Evolutionary conservation across 306 rosid species (phyloP), one percentile per base, ranked within the genome.

Genomic region (Abrus pulchellus): DNA sequence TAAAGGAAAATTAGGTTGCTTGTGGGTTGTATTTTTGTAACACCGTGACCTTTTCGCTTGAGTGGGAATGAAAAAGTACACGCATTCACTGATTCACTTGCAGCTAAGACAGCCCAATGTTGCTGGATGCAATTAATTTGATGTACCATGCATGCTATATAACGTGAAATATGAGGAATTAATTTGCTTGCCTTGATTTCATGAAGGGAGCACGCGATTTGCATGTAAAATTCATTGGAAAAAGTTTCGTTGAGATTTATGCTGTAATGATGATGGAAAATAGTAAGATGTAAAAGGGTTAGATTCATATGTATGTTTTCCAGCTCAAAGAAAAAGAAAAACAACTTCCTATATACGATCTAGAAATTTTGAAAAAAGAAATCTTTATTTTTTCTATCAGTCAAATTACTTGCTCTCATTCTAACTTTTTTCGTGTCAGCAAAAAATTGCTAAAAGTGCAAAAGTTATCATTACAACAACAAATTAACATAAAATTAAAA

Each of bases 171-270:
- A 56, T 34, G 62, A 84, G 33, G 41, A 64, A 41, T 63, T 50
- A 63, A 49, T 61, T 41, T 49, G 29, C 5, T 60, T 74, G 47
- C 69, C 69, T 14, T 53, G 44, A 67, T 48, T 81, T 74, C 76
- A 82, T 59, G 59, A 5, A 9, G 43, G 76, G 12, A 14, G 32
- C 72, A 48, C 20, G 66, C 52, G 6, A 76, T 59, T 12, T 66
- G 41, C 7, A 10, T 32, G 34, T 59, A 40, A 29, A 66, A 66
- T 49, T 64, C 73, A 52, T 53, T 64, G 20, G 14, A 41, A 8
- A 7, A 40, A 0, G 20, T 6, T 64, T 40, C 3, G 0, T 38
- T 7, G 4, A 38, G 7, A 64, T 64, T 38, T 64, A 64, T 36
- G 48, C 6, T 27, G 11, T 38, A 38, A 72, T 1, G 49, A 71